phyloP scores from a whole-genome alignment of 2,329 filamentous ascomycete species.

The Polytolypa hystricis region DNA sequence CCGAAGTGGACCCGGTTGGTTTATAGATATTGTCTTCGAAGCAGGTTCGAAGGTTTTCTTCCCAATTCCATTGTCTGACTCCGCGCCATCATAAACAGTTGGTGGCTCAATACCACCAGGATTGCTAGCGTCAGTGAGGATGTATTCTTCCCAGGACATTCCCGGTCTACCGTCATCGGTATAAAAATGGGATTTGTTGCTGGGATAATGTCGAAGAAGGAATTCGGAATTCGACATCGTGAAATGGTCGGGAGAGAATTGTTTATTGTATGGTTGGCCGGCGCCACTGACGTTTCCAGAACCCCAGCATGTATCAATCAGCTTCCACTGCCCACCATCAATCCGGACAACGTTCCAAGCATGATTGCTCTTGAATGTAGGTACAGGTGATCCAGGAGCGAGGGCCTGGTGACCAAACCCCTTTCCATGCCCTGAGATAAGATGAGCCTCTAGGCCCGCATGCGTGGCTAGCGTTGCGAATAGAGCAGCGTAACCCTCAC shows the following conservation, averaged over 20 bases:
- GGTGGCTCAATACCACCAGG: constrained; percentile 33
- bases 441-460: constrained; percentile 66
- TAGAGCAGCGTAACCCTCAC: constrained; percentile 77
- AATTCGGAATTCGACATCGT: constrained; percentile 66
- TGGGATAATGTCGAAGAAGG: constrained; percentile 67
- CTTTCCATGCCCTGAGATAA: constrained; percentile 73
- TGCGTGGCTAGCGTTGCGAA: constrained; percentile 68
- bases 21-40: constrained; percentile 48
- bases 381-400: constrained; percentile 52
- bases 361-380: constrained; percentile 56
- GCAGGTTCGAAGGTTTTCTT: constrained; percentile 52
- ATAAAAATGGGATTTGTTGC: constrained; percentile 54
- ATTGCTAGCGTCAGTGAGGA: constrained; percentile 45
- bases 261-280: constrained; percentile 51
- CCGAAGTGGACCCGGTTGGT: constrained; percentile 48
- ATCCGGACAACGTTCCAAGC: constrained; percentile 92
- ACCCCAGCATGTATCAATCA: constrained; percentile 89
- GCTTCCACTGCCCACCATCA: constrained; percentile 79
- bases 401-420: constrained; percentile 62
- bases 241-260: constrained; percentile 55
- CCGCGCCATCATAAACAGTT: constrained; percentile 36
- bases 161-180: constrained; percentile 55
- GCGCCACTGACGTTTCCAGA: constrained; percentile 55
- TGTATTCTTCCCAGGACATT: constrained; percentile 73
- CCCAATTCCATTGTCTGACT: constrained; percentile 41